phyloP scores from a whole-genome alignment of 768 basidiomycete species.

The Rubroboletus satanas region DNA sequence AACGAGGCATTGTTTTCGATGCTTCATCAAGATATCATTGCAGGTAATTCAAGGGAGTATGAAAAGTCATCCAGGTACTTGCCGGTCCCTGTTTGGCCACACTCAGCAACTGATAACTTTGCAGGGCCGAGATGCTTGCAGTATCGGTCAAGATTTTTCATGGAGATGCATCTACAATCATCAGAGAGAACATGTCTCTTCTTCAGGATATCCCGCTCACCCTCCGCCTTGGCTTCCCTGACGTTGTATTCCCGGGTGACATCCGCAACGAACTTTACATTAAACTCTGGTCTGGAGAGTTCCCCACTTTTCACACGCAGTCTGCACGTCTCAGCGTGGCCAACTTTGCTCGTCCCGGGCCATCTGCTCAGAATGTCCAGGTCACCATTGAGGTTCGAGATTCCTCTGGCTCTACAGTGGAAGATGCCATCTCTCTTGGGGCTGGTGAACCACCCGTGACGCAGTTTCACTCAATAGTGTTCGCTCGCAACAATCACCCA shows the following conservation, averaged over 20 bases:
- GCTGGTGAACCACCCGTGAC: constrained; percentile 79
- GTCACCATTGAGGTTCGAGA: constrained; percentile 87
- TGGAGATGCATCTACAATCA: constrained; percentile 71
- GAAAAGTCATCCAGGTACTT: constrained; percentile 77
- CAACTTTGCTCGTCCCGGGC: constrained; percentile 56
- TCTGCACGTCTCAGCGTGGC: constrained; percentile 57
- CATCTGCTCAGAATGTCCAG: constrained; percentile 61
- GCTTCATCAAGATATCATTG: constrained; percentile 93
- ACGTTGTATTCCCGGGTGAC: constrained; percentile 92
- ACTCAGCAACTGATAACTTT: background rate
- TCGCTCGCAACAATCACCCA: constrained; percentile 81
- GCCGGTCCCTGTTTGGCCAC: background rate
- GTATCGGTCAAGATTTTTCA: constrained; percentile 84
- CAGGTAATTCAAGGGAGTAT: constrained; percentile 69
- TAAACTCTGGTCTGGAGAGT: constrained; percentile 94
- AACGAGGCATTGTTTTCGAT: constrained; percentile 87
- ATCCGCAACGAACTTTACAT: constrained; percentile 93
- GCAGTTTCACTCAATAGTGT: constrained; percentile 88
- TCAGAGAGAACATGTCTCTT: constrained; percentile 79
- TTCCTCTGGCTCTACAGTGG: constrained; percentile 62
- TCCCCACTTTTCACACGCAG: constrained; percentile 50
- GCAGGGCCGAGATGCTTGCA: constrained; percentile 81
- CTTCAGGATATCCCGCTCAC: constrained; percentile 81
- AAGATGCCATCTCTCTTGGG: constrained; percentile 74
- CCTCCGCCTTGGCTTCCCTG: constrained; percentile 87